phyloP scores from a whole-genome alignment of 805 yeast genomes.

The Sugiyamaella marilandica region DNA sequence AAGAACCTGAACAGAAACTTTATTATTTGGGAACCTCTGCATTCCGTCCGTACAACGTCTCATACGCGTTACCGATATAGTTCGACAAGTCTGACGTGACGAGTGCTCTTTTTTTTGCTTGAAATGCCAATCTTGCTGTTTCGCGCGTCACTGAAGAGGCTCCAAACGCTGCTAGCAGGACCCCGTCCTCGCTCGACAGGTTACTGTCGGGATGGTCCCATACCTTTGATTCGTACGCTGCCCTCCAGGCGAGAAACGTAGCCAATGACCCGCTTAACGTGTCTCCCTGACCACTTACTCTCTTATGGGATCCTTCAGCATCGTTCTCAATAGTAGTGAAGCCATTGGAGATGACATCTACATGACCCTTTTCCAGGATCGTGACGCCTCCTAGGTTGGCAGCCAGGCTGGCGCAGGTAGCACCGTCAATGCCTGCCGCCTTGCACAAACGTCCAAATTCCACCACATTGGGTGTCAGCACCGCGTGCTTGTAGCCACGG shows the following conservation, averaged over 20 bases:
- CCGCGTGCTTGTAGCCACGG: constrained; percentile 51
- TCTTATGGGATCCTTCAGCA: constrained; percentile 59
- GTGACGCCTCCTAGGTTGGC: constrained; percentile 50
- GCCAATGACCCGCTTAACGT: constrained; percentile 83
- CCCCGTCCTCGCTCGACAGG: constrained; percentile 31
- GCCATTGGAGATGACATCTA: constrained; percentile 59
- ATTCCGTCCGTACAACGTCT: constrained; percentile 29
- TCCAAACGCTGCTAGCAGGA: constrained; percentile 50
- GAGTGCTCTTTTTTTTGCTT: constrained; percentile 66
- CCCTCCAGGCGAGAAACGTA: constrained; percentile 75
- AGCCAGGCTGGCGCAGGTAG: constrained; percentile 43
- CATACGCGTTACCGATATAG: constrained; percentile 59
- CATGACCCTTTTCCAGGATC: constrained; percentile 67
- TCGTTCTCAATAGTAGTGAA: constrained; percentile 41
- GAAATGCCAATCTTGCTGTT: constrained; percentile 63
- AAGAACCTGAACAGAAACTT: too few species aligned
- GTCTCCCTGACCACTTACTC: constrained; percentile 98
- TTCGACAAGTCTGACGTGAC: constrained; percentile 78
- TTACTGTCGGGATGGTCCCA: constrained; percentile 47
- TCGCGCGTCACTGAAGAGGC: constrained; percentile 64
- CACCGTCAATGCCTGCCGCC: constrained; percentile 35
- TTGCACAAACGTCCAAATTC: constrained; percentile 70
- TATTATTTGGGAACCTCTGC: too few species aligned
- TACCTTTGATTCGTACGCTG: constrained; percentile 51
- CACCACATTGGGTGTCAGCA: constrained; percentile 84